Base-by-base conservation (phyloP, 495 filamentous ascomycete genomes). In the Astrothelium subdiscretum region DNA sequence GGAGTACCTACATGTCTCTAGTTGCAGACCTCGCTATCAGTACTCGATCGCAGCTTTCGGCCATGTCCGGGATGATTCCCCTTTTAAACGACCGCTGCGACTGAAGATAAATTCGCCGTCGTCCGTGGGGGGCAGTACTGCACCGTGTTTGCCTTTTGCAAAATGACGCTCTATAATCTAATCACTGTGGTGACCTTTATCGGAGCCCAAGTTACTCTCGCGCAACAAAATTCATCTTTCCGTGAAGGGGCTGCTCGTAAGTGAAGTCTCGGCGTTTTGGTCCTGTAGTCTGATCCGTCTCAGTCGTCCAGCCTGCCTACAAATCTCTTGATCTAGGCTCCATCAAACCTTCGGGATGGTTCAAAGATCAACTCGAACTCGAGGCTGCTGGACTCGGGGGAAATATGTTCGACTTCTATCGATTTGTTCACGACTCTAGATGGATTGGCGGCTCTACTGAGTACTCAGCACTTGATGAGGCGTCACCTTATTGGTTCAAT, bases 401-500 rank as follows among this genome's bases (percentile, higher is more conserved):
- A 1, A 81, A 87, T 63, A 66, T 82, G 58, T 76, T 75, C 42
- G 78, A 84, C 58, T 87, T 86, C 69, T 87, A 83, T 68, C 75
- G 72, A 32, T 82, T 77, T 58, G 82, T 87, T 4, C 71, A 70
- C 2, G 65, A 87, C 61, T 79, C 76, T 2, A 68, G 71, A 15
- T 87, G 82, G 83, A 64, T 83, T 18, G 83, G 84, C 2, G 80
- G 81, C 1, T 70, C 71, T 22, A 66, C 72, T 5, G 83, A 87
- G 68, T 88, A 88, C 61, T 83, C 79, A 48, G 68, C 67, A 6
- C 73, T 87, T 2, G 77, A 85, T 61, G 84, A 88, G 71, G 79
- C 77, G 0, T 75, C 80, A 2, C 83, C 84, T 1, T 87, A 88
- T 67, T 88, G 84, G 85, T 79, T 85, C 62, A 87, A 87, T 65